phyloP scores from a whole-genome alignment of 306 rosid genomes.

The Dryas alaskensis region DNA sequence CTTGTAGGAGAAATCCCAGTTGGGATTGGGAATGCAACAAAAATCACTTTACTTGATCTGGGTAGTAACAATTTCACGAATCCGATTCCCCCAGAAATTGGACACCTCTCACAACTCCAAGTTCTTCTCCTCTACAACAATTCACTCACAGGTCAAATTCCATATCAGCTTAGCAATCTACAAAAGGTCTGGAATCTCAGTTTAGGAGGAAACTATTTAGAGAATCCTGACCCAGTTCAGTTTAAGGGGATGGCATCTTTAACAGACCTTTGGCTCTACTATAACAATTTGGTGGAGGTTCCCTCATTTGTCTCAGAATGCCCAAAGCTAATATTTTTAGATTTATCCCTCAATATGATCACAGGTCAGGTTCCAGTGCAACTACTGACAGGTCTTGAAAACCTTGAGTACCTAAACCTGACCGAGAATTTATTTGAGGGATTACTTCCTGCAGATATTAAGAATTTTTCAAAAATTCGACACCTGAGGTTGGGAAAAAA shows the following conservation, averaged over 20 bases:
- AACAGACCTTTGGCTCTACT: slow-evolving; percentile 4
- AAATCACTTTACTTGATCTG: slow-evolving; percentile 54
- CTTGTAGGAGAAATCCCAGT: slow-evolving; percentile 48
- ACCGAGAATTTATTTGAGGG: slow-evolving; percentile 39
- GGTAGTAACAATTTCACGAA: slow-evolving; percentile 9
- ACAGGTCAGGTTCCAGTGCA: slow-evolving; percentile 36
- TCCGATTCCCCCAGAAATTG: slow-evolving; percentile 15
- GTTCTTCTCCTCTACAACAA: slow-evolving; percentile 2
- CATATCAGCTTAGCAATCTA: not conserved
- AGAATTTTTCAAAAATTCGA: slow-evolving; percentile 46
- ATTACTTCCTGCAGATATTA: slow-evolving; percentile 34
- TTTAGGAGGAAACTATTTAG: slow-evolving; percentile 1
- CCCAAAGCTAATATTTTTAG: not conserved
- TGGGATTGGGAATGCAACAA: slow-evolving; percentile 44
- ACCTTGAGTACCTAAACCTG: slow-evolving; percentile 52
- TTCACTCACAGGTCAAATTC: slow-evolving; percentile 1
- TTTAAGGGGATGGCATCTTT: slow-evolving; percentile 3
- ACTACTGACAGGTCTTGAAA: slow-evolving; percentile 31
- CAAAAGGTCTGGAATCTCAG: slow-evolving; percentile 7
- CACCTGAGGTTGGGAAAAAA: slow-evolving; percentile 38
- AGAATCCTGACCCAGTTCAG: not conserved
- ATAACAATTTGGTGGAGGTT: slow-evolving; percentile 1
- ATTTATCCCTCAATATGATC: not conserved
- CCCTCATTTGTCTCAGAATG: not conserved
- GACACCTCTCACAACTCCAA: not conserved